Base-by-base conservation (phyloP, 2,329 filamentous ascomycete species). In the Aspergillus brasiliensis region DNA sequence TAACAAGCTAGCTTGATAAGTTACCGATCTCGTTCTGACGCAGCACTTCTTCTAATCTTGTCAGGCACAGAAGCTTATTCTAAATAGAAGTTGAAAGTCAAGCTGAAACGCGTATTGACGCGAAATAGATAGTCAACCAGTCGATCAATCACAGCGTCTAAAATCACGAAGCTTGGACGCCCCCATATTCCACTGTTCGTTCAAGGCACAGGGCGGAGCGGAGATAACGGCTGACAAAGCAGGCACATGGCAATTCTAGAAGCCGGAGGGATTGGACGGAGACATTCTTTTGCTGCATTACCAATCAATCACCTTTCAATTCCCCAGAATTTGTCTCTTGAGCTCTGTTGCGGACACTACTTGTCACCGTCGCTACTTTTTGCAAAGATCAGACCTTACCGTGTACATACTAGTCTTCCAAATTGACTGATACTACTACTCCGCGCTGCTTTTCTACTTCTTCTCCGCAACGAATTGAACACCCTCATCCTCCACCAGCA, bases 181-280 rank as follows among this genome's bases (percentile, higher is more conserved):
- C 11, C 31, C 31, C 31, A 34, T 34, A 34, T 34, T 34, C 31
- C 31, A 34, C 11, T 34, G 31, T 11, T 21, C 17, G 13, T 38
- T n/a, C 40, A 44, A 44, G 40, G 40, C 19, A 23, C 19, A 13
- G 19, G 19, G 40, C n/a, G 42, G 47, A 51, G 52, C 54, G 57
- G 58, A 47, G 25, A 49, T 28, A 19, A 28, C 19, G 46, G 61
- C 59, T 66, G 64, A 66, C 64, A 66, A 66, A 66, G 58, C 61
- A 19, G 40, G 40, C 40, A 42, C 40, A 17, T 19, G 40, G 40
- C 19, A 19, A 21, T 21, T 44, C 40, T 23, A 44, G 40, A 44
- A 19, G 11, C 40, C 40, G 40, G 40, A 44, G 40, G 21, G 40
- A 44, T 44, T 44, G 10, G 40, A 19, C 40, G 40, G 40, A 21